Base-by-base conservation (phyloP, 129 eudicot species). In the Escallonia herrerae region DNA sequence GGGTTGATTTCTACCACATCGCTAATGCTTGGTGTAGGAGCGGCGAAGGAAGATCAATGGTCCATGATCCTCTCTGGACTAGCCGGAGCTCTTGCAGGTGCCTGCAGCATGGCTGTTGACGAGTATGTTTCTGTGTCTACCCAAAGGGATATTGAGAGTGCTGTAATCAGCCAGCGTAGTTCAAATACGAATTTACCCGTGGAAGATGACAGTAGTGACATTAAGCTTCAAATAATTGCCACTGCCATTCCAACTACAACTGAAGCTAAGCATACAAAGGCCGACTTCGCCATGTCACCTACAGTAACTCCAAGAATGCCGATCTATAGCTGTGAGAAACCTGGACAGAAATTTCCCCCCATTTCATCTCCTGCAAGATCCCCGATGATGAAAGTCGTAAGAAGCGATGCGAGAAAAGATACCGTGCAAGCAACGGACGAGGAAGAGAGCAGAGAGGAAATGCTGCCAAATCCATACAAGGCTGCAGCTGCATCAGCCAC, bases 51-150 rank as follows among this genome's bases (percentile, higher is more conserved):
- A 40, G 93, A 73, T 54, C 83, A 82, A 55, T 61, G 79, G 77
- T 78, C 77, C 62, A 82, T 82, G 94, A 68, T 82, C 58, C 65
- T 86, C 43, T 82, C 94, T 0, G 85, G 93, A 48, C 43, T 86
- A 54, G 93, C 86, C 3, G 93, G 88, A 37, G 81, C 93, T 52
- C 66, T 82, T 44, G 93, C 93, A 12, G 93, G 93, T 43, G 86
- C 88, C 58, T 77, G 82, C 58, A 80, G 83, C 80, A 85, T 82
- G 87, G 84, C 83, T 9, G 85, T 85, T 3, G 91, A 85, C 58
- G 87, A 85, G 63, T 85, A 81, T 15, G 87, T 82, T 56, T 85
- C 91, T 1, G 87, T 85, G 14, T 79, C 91, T 7, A 82, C 85
- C 56, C 91, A 85, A 62, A 63, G 85, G 51, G 91, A 82, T 60